Percentiles rank a stretch among this genome's conserved stretches.
Conservation (phyloP, 139 green algal genomes). For the Chlorella sp. region DNA sequence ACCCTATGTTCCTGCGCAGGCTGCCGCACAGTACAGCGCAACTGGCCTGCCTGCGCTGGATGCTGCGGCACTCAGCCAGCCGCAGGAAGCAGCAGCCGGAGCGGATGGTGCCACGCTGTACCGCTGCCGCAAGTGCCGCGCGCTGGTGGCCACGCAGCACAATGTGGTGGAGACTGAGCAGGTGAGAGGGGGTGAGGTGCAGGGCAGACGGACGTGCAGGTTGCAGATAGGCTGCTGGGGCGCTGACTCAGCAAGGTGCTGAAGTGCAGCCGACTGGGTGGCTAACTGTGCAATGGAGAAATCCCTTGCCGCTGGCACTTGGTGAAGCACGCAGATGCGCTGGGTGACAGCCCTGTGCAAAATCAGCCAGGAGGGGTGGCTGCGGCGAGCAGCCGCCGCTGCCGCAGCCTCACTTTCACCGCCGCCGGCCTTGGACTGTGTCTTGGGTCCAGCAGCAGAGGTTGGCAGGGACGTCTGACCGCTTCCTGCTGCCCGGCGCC, state of each 20-base stretch:
- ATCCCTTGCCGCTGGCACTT: too few species aligned
- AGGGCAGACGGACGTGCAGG: too few species aligned
- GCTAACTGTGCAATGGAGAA: too few species aligned
- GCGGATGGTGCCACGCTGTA: constrained; percentile 53
- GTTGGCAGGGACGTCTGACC: background rate
- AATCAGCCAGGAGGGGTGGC: too few species aligned
- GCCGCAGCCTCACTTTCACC: background rate
- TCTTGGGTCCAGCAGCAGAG: too few species aligned
- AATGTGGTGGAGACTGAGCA: constrained; percentile 70
- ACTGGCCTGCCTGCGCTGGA: constrained; percentile 51
- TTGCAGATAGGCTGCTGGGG: too few species aligned
- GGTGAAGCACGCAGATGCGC: too few species aligned
- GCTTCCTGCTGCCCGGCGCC: background rate
- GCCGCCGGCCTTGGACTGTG: background rate
- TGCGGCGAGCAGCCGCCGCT: too few species aligned
- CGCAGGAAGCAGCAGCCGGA: constrained; percentile 32
- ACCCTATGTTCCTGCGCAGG: constrained; percentile 37
- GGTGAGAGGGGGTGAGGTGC: too few species aligned
- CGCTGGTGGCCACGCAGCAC: constrained; percentile 62
- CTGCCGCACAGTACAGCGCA: constrained; percentile 51
- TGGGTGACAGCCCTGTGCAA: too few species aligned
- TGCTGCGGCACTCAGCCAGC: constrained; percentile 46
- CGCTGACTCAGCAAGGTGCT: too few species aligned
- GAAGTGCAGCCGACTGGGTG: too few species aligned
- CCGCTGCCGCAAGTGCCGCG: constrained; percentile 84